Percentiles rank a stretch among this genome's conserved stretches.
phyloP scores from a whole-genome alignment of 139 green algal genomes.

The Haematococcus sp. region DNA sequence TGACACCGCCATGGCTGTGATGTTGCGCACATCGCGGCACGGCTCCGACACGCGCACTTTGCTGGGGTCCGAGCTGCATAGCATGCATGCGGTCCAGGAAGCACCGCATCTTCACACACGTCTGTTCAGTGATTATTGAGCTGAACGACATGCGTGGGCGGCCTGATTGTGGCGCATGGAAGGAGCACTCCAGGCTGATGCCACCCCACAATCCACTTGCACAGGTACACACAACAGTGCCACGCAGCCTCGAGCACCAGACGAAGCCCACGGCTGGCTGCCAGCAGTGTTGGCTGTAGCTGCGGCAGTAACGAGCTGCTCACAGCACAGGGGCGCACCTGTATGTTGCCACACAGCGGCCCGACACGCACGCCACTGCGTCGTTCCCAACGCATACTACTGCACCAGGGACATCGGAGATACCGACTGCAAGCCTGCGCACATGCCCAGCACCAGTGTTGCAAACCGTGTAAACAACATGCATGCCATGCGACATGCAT shows the following conservation, averaged over 20 bases:
- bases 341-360: constrained; percentile 31
- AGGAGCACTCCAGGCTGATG: no score
- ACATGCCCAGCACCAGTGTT: neutral
- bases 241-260: no score
- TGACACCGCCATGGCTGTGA: constrained; percentile 22
- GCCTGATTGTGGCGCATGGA: no score
- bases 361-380: constrained; percentile 24
- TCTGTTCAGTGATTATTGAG: no score
- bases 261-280: no score
- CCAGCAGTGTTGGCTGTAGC: neutral
- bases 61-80: constrained; percentile 5
- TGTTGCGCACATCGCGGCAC: constrained; percentile 17
- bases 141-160: no score
- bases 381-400: constrained; percentile 22
- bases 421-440: constrained; percentile 28
- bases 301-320: neutral
- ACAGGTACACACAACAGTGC: no score
- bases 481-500: no score
- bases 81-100: no score
- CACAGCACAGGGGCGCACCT: neutral
- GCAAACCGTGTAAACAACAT: no score
- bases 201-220: no score
- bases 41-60: constrained; percentile 21
- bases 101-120: no score
- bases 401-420: constrained; percentile 26